Evolutionary conservation across 768 basidiomycete species (phyloP).

Genomic region (Daedaleopsis sinensis): DNA sequence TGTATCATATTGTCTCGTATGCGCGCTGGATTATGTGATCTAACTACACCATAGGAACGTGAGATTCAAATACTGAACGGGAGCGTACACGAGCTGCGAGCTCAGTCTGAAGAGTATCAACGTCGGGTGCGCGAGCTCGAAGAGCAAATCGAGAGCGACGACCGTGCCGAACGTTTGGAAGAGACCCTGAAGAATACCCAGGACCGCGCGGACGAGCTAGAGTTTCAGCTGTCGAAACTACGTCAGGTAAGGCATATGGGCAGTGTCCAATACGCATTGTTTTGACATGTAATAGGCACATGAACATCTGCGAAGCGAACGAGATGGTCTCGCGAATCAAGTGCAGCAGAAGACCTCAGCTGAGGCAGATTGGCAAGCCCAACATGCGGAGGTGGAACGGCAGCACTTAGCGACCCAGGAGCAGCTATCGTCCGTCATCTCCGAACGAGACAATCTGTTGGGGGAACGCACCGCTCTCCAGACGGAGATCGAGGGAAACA

Average conservation of each 20-base stretch:
- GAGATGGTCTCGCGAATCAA: slow-evolving; percentile 55
- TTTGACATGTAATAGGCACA: slow-evolving; percentile 47
- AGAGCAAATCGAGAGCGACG: slow-evolving; percentile 83
- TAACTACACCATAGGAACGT: slow-evolving; percentile 55
- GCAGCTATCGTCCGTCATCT: slow-evolving; percentile 46
- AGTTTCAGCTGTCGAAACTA: slow-evolving; percentile 77
- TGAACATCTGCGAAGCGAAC: slow-evolving; percentile 59
- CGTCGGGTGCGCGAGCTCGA: slow-evolving; percentile 71
- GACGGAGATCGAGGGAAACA: slow-evolving; percentile 47
- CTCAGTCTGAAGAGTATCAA: slow-evolving; percentile 55
- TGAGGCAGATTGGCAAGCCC: slow-evolving; percentile 51
- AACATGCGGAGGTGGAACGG: slow-evolving; percentile 50
- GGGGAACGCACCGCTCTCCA: slow-evolving; percentile 55
- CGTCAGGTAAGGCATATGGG: slow-evolving; percentile 59
- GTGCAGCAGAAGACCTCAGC: slow-evolving; percentile 43
- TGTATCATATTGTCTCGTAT: neutral
- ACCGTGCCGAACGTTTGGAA: slow-evolving; percentile 77
- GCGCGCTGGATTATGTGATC: neutral
- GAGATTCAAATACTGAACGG: slow-evolving; percentile 69
- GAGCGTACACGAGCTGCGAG: slow-evolving; percentile 52
- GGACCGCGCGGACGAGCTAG: slow-evolving; percentile 81
- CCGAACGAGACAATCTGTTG: slow-evolving; percentile 49
- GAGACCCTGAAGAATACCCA: slow-evolving; percentile 75
- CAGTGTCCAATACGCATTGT: neutral
- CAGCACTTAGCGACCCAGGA: slow-evolving; percentile 42